These are phyloP conservation scores for Baorangia bicolor DNA, from an alignment of 768 basidiomycete genomes.

Conservation along the genomic window DNA sequence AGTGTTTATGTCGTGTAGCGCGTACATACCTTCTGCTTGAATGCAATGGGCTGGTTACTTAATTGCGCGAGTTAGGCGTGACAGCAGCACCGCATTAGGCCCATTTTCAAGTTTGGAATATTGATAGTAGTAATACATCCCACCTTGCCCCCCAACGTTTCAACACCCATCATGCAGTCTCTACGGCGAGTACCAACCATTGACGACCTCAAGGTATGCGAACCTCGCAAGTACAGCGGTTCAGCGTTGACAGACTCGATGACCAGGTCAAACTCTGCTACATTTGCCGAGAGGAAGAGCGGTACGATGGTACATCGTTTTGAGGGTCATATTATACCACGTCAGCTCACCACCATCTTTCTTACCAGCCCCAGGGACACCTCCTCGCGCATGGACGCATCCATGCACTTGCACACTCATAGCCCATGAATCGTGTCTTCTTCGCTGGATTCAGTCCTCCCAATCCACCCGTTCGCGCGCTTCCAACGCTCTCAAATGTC, in stretches of 20 bases:
- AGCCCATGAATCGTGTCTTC: constrained; percentile 76
- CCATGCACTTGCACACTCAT: constrained; percentile 80
- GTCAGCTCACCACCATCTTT: background rate
- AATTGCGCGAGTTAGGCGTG: background rate
- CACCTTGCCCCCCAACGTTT: background rate
- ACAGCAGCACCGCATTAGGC: background rate
- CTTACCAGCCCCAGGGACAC: constrained; percentile 43
- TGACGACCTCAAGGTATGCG: constrained; percentile 33
- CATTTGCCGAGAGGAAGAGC: constrained; percentile 77
- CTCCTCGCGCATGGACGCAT: constrained; percentile 67
- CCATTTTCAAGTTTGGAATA: background rate
- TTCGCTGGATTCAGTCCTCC: constrained; percentile 76
- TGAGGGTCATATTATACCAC: background rate
- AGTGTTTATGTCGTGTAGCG: constrained; percentile 12
- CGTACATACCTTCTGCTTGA: constrained; percentile 20
- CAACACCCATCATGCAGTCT: constrained; percentile 23
- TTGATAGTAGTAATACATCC: background rate
- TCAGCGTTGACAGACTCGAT: constrained; percentile 2
- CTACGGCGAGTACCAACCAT: constrained; percentile 32
- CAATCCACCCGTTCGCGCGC: constrained; percentile 56
- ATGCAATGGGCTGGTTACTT: constrained; percentile 15
- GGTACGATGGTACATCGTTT: constrained; percentile 37
- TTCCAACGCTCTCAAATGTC: constrained; percentile 71
- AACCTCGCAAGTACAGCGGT: background rate
- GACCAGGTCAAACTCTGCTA: constrained; percentile 70